Percentiles rank a stretch among this genome's conserved stretches.
Conservation (phyloP, 2,329 filamentous ascomycete species). For the Diaporthe citri region DNA sequence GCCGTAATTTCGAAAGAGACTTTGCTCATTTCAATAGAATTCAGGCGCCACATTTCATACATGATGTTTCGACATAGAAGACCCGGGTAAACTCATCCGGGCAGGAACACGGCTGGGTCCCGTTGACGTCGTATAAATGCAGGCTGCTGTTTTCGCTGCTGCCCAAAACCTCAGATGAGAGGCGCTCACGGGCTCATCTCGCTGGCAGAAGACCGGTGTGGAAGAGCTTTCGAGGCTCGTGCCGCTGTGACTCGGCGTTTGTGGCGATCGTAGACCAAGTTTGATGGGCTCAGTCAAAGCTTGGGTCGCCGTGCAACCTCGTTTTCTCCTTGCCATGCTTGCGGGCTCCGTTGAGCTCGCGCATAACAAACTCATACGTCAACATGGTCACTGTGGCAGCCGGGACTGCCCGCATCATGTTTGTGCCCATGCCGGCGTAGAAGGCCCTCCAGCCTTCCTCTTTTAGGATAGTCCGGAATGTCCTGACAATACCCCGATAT, state of each 20-base stretch:
- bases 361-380: slow-evolving; percentile 87
- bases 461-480: slow-evolving; percentile 83
- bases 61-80: background rate
- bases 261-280: background rate
- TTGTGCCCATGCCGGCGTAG: slow-evolving; percentile 96
- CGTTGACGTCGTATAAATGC: background rate
- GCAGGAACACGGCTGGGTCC: background rate
- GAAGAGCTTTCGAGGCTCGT: background rate
- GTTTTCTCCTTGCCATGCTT: slow-evolving; percentile 54
- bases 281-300: slow-evolving; percentile 30
- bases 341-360: slow-evolving; percentile 60
- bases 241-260: background rate
- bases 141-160: background rate
- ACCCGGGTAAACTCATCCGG: background rate
- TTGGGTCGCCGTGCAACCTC: slow-evolving; percentile 27
- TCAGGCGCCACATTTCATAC: slow-evolving; percentile 3
- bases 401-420: slow-evolving; percentile 95
- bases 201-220: background rate
- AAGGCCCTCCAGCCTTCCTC: slow-evolving; percentile 98
- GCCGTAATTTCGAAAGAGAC: background rate
- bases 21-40: background rate
- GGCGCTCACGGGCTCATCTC: background rate
- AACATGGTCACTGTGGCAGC: slow-evolving; percentile 98
- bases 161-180: background rate
- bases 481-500: slow-evolving; percentile 85